Base-by-base conservation (phyloP, 208 protist species). In the Blastocrithidia nonstop region DNA sequence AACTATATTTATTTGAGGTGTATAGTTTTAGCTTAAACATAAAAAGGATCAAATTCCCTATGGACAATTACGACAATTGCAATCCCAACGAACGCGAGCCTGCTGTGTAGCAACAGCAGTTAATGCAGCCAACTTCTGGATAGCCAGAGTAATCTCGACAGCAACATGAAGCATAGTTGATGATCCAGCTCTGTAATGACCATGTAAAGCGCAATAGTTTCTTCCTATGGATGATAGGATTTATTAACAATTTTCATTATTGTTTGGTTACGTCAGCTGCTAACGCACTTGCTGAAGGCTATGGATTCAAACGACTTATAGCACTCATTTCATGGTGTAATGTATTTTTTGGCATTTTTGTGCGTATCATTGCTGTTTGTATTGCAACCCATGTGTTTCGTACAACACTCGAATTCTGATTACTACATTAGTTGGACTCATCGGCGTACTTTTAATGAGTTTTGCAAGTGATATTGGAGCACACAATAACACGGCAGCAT, bases 241-340 rank as follows among this genome's bases (percentile, higher is more conserved):
- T 87, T 33, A 89, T 94, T 45, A 94, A 94, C 51, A 94, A 91
- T 59, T 88, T 94, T 36, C 74, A 88, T 60, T 92, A 89, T 58
- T 71, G 58, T 45, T 43, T 93, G 26, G 65, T 94, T 16, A 74
- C 87, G 38, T 63, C 80, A 13, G 82, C 66, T 21, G 65, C 75
- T 15, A 49, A 50, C 26, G 45, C 20, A 13, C 51, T 93, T 2
- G 71, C 78, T 13, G 22, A 44, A 8, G 46, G 47, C 20, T 88
- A 77, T 57, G 60, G 58, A 20, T 60, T 88, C 55, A 80, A 80
- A 54, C 45, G 53, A 11, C 66, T 71, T 21, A 63, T 87, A 16
- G 68, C 68, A 17, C 60, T 88, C 26, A 73, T 93, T 25, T 68
- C 74, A 3, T 86, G 47, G 39, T 54, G 60, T 6, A 95, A 92